Evolutionary conservation across 208 protist genomes (phyloP).

Genomic region (Angomonas ambiguus): DNA sequence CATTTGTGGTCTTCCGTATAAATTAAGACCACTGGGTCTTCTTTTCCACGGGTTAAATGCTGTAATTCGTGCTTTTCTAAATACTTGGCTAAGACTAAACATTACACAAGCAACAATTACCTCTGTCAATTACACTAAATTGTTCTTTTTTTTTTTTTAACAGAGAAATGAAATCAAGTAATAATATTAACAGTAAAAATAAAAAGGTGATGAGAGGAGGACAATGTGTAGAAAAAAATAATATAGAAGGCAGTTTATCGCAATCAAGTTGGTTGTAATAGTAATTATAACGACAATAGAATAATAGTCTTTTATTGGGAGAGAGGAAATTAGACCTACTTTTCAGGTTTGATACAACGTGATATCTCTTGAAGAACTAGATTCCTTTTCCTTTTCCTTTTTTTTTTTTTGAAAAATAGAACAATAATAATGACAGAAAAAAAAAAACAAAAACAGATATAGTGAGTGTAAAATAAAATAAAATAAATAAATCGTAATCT

Average conservation of each 20-base stretch:
- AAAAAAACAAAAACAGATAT: background rate
- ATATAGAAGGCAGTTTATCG: slow-evolving; percentile 8
- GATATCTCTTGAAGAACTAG: too few species aligned
- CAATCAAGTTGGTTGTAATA: too few species aligned
- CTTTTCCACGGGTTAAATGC: slow-evolving; percentile 86
- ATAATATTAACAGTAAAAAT: too few species aligned
- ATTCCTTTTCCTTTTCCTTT: too few species aligned
- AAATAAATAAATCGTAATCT: slow-evolving; percentile 3
- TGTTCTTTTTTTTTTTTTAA: slow-evolving; percentile 10
- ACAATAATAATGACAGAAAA: slow-evolving; percentile 9
- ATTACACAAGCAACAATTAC: slow-evolving; percentile 18
- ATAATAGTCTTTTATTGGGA: too few species aligned
- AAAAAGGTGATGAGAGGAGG: too few species aligned
- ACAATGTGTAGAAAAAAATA: too few species aligned
- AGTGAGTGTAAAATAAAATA: slow-evolving; percentile 5
- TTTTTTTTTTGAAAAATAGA: slow-evolving; percentile 6
- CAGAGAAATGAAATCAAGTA: slow-evolving; percentile 8
- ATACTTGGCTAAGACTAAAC: slow-evolving; percentile 17
- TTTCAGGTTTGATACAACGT: too few species aligned
- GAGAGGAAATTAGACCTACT: too few species aligned
- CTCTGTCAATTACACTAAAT: slow-evolving; percentile 13
- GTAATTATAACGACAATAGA: too few species aligned
- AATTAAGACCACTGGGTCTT: slow-evolving; percentile 52
- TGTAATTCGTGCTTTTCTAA: slow-evolving; percentile 42
- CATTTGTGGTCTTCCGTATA: slow-evolving; percentile 81